Conservation (phyloP, 2,329 filamentous ascomycete species). For the Colletotrichum trifolii region DNA sequence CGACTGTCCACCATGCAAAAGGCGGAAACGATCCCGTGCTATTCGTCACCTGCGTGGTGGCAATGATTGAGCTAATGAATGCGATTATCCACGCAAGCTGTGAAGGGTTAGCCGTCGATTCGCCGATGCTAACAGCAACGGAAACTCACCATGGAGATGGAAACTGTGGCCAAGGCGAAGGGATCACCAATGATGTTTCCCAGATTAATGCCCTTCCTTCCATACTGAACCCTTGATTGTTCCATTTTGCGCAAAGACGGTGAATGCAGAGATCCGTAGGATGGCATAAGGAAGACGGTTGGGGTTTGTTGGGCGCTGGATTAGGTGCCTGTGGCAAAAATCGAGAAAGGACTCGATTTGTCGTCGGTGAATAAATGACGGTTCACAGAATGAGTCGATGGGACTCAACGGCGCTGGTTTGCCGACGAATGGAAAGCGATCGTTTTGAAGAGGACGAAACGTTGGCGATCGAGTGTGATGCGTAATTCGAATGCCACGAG, state of each 20-base stretch:
- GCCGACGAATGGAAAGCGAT: conserved; percentile 3
- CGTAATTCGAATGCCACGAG: conserved; percentile 32
- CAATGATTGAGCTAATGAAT: conserved; percentile 87
- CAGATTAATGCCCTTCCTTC: conserved; percentile 73
- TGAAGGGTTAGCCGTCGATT: conserved; percentile 6
- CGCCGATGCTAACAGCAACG: neutral
- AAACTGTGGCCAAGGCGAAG: conserved; percentile 93
- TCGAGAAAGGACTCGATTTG: conserved; percentile 17
- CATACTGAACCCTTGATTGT: conserved; percentile 68
- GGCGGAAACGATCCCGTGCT: conserved; percentile 73
- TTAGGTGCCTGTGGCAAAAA: conserved; percentile 27
- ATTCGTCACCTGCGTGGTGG: conserved; percentile 57
- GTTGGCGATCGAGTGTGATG: conserved; percentile 11
- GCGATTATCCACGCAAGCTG: conserved; percentile 96
- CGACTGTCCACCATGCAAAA: conserved; percentile 91
- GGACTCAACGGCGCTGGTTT: neutral
- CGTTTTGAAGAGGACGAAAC: neutral
- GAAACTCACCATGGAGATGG: conserved; percentile 84
- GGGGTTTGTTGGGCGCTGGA: conserved; percentile 9
- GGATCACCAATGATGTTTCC: conserved; percentile 96
- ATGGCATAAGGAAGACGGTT: conserved; percentile 70
- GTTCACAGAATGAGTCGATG: conserved; percentile 3
- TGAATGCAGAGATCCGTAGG: conserved; percentile 78
- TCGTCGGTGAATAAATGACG: neutral
- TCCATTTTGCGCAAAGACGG: conserved; percentile 87